Base-by-base conservation (phyloP, 2,329 filamentous ascomycete genomes). In the Talaromyces amestolkiae region DNA sequence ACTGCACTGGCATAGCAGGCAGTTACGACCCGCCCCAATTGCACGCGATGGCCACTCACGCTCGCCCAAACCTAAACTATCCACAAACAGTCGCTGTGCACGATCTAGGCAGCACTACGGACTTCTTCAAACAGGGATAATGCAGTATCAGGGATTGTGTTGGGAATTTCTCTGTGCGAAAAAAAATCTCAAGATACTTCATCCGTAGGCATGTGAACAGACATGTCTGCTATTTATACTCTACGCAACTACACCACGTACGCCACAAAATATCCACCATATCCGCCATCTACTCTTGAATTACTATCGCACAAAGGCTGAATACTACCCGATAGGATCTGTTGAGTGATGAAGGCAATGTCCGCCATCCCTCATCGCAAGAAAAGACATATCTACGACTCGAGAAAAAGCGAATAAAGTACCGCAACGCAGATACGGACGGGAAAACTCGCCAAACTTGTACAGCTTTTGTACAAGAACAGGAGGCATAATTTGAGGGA, bases 61-160 rank as follows among this genome's bases (percentile, higher is more conserved):
- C 49, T 53, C 49, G 68, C 35, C 67, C 22, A 27, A 66, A 69
- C 54, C 64, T 37, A 37, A 19, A 56, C 53, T 22, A 56, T 56
- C 33, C 53, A 37, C 53, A 56, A 37, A 37, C 53, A 65, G 66
- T 72, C 69, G 43, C 61, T 65, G 31, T 45, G 15, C 35, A 35
- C 3, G 8, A 27, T 41, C 15, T 41, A 53, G 35, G 37, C 47
- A 37, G 51, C 51, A 39, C 37, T 45, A 58, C n/a, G 51, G 17
- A 35, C 17, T 10, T 35, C n/a, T 37, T 54, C 51, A 13, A 13
- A 35, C 1, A 54, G 31, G 13, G n/a, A 54, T 19, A 2, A 10
- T 33, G n/a, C 45, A 47, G n/a, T 10, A 53, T 17, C 49, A 53
- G 3, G n/a, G 11, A 15, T 22, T 37, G n/a, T 24, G 22, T 53